These are phyloP conservation scores for Pinus albicaulis DNA, from an alignment of 75 land plant species.

Conservation along the genomic window DNA sequence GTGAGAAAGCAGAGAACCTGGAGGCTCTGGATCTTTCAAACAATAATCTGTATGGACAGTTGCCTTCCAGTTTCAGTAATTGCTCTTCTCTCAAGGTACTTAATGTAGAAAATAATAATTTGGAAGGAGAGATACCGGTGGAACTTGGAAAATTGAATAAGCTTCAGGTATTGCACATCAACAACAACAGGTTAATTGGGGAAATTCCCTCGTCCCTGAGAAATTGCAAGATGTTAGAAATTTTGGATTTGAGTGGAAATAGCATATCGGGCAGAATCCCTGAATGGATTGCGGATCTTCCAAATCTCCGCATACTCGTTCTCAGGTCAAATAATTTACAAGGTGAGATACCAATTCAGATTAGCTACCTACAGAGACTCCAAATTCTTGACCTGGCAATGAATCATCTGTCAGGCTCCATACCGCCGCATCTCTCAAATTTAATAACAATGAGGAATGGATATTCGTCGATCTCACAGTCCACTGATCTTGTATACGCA, in stretches of 20 bases:
- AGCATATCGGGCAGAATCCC: background rate
- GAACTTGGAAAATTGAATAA: background rate
- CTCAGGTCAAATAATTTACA: background rate
- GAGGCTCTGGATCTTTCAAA: background rate
- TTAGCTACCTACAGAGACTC: background rate
- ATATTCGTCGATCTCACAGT: background rate
- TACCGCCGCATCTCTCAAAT: background rate
- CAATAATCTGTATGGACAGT: background rate
- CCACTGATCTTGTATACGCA: background rate
- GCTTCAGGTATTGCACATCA: background rate
- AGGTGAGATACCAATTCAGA: background rate
- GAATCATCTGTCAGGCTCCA: background rate
- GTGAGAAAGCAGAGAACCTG: background rate
- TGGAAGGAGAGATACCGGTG: background rate
- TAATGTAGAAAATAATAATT: background rate
- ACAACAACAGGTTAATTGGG: background rate
- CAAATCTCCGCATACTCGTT: background rate
- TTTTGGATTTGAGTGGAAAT: conserved; percentile 1
- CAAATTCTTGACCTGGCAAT: conserved; percentile 4
- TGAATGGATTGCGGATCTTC: background rate
- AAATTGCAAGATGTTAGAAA: background rate
- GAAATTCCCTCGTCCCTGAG: background rate
- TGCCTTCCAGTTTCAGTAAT: background rate
- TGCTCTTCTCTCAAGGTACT: background rate
- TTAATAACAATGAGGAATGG: background rate